Conservation (phyloP, 2,329 filamentous ascomycete genomes). For the Neopestalotiopsis clavispora region DNA sequence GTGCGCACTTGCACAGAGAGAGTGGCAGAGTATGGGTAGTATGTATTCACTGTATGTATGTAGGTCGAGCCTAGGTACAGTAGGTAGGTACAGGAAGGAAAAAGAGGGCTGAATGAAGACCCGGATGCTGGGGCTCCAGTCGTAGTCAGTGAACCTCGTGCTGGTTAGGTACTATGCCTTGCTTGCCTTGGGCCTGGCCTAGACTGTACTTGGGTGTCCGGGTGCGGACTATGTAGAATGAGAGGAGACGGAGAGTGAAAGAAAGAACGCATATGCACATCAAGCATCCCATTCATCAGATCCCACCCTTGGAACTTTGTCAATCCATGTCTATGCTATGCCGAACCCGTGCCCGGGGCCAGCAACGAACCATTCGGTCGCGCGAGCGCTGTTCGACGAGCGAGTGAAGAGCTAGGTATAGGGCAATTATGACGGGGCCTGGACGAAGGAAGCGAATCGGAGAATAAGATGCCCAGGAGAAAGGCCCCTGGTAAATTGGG, state of each 20-base stretch:
- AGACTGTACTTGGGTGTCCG: slow-evolving; percentile 18
- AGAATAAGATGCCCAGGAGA: slow-evolving; percentile 16
- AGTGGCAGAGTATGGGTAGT: not conserved
- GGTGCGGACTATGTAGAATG: too few relatives aligned
- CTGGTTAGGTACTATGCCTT: not conserved
- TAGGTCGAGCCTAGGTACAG: not conserved
- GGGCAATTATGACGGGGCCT: slow-evolving; percentile 29
- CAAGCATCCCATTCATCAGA: slow-evolving; percentile 16
- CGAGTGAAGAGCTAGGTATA: slow-evolving; percentile 19
- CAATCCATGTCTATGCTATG: slow-evolving; percentile 19
- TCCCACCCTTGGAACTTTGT: not conserved
- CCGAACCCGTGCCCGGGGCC: slow-evolving; percentile 21
- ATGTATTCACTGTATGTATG: not conserved
- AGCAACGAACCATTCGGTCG: slow-evolving; percentile 29
- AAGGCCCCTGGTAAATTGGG: slow-evolving; percentile 11
- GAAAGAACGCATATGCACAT: slow-evolving; percentile 19
- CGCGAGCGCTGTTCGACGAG: slow-evolving; percentile 26
- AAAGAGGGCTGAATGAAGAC: not conserved
- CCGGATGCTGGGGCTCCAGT: not conserved
- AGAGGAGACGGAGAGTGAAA: not conserved
- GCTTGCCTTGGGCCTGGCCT: slow-evolving; percentile 23
- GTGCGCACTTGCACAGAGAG: not conserved
- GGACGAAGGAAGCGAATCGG: slow-evolving; percentile 18
- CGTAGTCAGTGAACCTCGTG: not conserved
- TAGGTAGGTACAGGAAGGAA: not conserved